Evolutionary conservation across 2,329 filamentous ascomycete genomes (phyloP), one percentile per base, ranked within the genome.

Genomic region (Colletotrichum sp.): DNA sequence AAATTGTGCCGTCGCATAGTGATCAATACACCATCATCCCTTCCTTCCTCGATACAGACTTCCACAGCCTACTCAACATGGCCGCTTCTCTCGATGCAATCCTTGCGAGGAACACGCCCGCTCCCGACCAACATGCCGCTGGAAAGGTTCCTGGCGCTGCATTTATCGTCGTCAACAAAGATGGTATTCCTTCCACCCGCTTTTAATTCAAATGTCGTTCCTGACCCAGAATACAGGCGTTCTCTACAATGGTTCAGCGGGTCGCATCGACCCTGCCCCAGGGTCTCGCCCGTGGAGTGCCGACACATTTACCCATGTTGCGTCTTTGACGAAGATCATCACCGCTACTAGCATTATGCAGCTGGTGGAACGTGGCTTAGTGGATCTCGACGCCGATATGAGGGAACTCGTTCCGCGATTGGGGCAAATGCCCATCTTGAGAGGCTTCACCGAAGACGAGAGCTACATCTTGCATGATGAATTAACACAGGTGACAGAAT

Each of bases 291-390:
- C 78, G 1, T 88, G 86, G 78, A 77, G 76, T 3, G 65, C 77
- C 2, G 76, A 81, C 52, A 81, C 86, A 2, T 83, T 87, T 60
- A 80, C 81, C 25, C 85, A 81, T 79, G 79, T 83, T 15, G 86
- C 86, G 10, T 88, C 86, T n/a, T 74, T 87, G 78, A 87, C 85
- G 73, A 88, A 88, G 78, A 79, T 88, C n/a, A 77, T 85, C 60
- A 86, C 86, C 1, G 78, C 80, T 7, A 82, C 82, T 1, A 80
- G 80, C 64, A 43, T 87, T 25, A 81, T 88, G 80, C 86, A 87
- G 69, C 80, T 87, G 60, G 83, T 87, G 13, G 84, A 88, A 76
- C 77, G 77, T 6, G 82, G 81, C 6, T 70, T 77, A 6, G 65
- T 87, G 30, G 74, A 52, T 1, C 81, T 88, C 3, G 86, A 88